phyloP scores from a whole-genome alignment of 495 filamentous ascomycete species.

The Penicillium longicatenatum region DNA sequence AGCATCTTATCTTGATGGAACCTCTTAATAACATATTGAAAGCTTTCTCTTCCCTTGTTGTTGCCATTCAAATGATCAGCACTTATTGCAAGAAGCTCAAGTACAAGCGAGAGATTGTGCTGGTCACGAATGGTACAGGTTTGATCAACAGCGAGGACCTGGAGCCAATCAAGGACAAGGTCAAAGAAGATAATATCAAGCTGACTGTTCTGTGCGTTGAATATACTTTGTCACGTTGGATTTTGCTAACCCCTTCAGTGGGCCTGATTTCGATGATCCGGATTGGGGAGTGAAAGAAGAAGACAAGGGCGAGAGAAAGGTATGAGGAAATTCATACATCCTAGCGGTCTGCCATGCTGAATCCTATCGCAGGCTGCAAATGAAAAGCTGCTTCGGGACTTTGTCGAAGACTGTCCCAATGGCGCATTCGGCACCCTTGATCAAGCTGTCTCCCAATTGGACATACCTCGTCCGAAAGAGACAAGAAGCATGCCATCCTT shows the following conservation, averaged over 20 bases:
- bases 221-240: background rate
- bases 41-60: conserved; percentile 80
- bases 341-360: background rate
- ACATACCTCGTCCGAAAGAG: conserved; percentile 74
- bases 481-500: conserved; percentile 73
- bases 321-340: conserved; percentile 18
- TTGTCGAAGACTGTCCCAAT: conserved; percentile 61
- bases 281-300: conserved; percentile 95
- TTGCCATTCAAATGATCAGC: conserved; percentile 86
- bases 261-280: conserved; percentile 90
- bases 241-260: conserved; percentile 56
- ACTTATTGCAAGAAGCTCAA: conserved; percentile 84
- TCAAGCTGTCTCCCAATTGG: conserved; percentile 75
- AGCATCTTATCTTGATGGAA: background rate
- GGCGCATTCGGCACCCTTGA: conserved; percentile 80
- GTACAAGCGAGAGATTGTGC: conserved; percentile 76
- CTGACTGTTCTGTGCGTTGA: conserved; percentile 73
- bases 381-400: conserved; percentile 62
- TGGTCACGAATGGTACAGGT: conserved; percentile 80
- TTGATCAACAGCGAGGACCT: conserved; percentile 65
- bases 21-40: conserved; percentile 12
- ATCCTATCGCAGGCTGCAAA: conserved; percentile 49
- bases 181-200: conserved; percentile 75
- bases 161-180: conserved; percentile 65
- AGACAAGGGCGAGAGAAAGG: conserved; percentile 73